A percentile compares a stretch with the other conserved stretches of the same genome.
phyloP scores from a whole-genome alignment of 1,284 basidiomycete species.

The Trametes sp. region DNA sequence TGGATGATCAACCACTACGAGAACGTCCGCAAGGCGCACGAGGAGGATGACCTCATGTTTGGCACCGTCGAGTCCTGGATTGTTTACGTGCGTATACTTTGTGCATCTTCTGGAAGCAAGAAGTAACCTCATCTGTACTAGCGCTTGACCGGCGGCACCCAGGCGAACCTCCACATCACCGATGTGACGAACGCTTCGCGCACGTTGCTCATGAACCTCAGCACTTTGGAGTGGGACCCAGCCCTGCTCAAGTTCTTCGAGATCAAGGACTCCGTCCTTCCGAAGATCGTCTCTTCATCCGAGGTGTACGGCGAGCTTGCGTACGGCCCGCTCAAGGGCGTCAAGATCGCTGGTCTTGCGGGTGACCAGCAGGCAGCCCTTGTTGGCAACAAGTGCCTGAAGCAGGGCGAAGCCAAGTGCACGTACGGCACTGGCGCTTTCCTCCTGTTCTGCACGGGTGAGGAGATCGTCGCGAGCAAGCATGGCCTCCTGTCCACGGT shows the following conservation, averaged over 20 bases:
- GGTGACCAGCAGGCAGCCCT: slow-evolving; percentile 98
- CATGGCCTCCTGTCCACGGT: slow-evolving; percentile 93
- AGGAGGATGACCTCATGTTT: slow-evolving; percentile 84
- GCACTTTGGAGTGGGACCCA: slow-evolving; percentile 85
- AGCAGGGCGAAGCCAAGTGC: slow-evolving; percentile 89
- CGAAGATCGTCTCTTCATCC: slow-evolving; percentile 89
- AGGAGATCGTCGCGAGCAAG: slow-evolving; percentile 83
- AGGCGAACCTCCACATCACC: slow-evolving; percentile 82
- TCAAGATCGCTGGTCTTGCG: slow-evolving; percentile 90
- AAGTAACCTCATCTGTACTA: slow-evolving; percentile 42
- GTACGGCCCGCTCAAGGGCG: slow-evolving; percentile 74
- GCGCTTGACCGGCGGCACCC: slow-evolving; percentile 84
- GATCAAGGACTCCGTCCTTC: slow-evolving; percentile 81
- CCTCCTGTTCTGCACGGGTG: slow-evolving; percentile 93
- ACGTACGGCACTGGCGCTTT: slow-evolving; percentile 98
- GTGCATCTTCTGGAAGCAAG: slow-evolving; percentile 18
- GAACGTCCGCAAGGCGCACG: slow-evolving; percentile 84
- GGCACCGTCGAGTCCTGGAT: slow-evolving; percentile 99
- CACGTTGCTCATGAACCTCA: slow-evolving; percentile 90
- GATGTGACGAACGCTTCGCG: slow-evolving; percentile 98
- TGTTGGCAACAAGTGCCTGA: slow-evolving; percentile 94
- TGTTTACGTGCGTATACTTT: slow-evolving; percentile 72
- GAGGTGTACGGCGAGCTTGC: slow-evolving; percentile 89
- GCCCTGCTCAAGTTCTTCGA: slow-evolving; percentile 90
- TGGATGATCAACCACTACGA: slow-evolving; percentile 96